Evolutionary conservation across 2,329 filamentous ascomycete species (phyloP), one percentile per base, ranked within the genome.

Genomic region (Emergomyces africanus): DNA sequence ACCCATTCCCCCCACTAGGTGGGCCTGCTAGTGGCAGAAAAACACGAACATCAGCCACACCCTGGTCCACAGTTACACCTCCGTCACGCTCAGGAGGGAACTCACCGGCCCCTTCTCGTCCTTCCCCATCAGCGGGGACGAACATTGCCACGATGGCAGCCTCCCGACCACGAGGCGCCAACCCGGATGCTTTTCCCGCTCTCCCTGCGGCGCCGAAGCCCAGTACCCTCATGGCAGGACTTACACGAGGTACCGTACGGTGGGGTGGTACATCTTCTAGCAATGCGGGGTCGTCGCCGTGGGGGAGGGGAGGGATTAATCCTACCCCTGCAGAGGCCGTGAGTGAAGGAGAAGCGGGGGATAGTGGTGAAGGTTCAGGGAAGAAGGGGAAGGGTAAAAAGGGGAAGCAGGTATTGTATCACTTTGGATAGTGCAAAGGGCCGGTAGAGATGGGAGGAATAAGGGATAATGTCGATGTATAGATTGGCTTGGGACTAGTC

Each of bases 131-230:
- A 44, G 10, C 2, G 5, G 28, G 28, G 10, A 12, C 53, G 25
- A 55, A 23, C 8, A 33, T n/a, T 30, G 35, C 53, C 15, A 33
- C 23, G 30, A 33, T 18, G 5, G n/a, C 53, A 20, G 14, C 46
- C 2, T 25, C 57, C 23, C 15, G 37, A 35, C 14, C 46, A 12
- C 23, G 42, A 30, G 20, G 74, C 75, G 50, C 64, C 8, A 65
- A 62, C 9, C 66, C 70, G 10, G 86, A 91, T 62, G 83, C 85
- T 0, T 96, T 96, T 73, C 92, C 91, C 0, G 86, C 90, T 1
- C 79, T 96, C 0, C 91, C 91, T 0, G 79, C 84, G 0, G 90
- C 90, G 1, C 81, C 88, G 0, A 96, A 85, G 66, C 82, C 83
- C 3, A 82, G 79, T 46, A 80, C 78, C 39, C 78, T 81, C 48